phyloP scores from a whole-genome alignment of 208 protist genomes.

The Acanthamoeba triangularis region DNA sequence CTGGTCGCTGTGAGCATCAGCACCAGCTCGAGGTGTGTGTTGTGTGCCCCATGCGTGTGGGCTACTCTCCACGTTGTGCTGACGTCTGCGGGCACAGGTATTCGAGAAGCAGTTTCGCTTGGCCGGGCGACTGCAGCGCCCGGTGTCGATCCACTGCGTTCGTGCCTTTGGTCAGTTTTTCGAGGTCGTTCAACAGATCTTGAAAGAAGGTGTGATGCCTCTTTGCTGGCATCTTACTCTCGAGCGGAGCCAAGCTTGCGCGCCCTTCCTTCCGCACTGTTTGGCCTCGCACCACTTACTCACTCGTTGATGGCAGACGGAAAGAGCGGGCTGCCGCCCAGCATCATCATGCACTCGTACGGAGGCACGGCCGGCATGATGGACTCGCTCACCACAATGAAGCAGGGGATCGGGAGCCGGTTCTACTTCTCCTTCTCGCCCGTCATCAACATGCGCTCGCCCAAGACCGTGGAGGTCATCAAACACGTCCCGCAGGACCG shows the following conservation, averaged over 20 bases:
- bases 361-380: constrained; percentile 72
- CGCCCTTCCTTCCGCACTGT: no score
- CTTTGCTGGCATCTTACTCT: neutral
- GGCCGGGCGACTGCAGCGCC: constrained; percentile 37
- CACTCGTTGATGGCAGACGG: neutral
- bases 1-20: constrained; percentile 55
- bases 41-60: neutral
- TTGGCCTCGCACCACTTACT: no score
- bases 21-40: neutral
- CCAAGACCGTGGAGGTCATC: constrained; percentile 68
- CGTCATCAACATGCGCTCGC: constrained; percentile 74
- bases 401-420: constrained; percentile 5
- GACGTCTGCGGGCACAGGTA: neutral
- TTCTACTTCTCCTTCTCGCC: constrained; percentile 78
- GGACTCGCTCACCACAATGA: constrained; percentile 24
- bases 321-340: constrained; percentile 24
- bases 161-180: constrained; percentile 71
- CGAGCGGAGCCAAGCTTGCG: no score
- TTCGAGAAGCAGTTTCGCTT: constrained; percentile 58
- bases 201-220: constrained; percentile 4
- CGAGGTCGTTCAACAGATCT: constrained; percentile 1
- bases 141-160: constrained; percentile 72
- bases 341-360: constrained; percentile 75
- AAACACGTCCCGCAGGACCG: constrained; percentile 48
- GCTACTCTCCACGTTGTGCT: neutral